phyloP scores from a whole-genome alignment of 2,329 filamentous ascomycete species.

The Tolypocladium nubicola region DNA sequence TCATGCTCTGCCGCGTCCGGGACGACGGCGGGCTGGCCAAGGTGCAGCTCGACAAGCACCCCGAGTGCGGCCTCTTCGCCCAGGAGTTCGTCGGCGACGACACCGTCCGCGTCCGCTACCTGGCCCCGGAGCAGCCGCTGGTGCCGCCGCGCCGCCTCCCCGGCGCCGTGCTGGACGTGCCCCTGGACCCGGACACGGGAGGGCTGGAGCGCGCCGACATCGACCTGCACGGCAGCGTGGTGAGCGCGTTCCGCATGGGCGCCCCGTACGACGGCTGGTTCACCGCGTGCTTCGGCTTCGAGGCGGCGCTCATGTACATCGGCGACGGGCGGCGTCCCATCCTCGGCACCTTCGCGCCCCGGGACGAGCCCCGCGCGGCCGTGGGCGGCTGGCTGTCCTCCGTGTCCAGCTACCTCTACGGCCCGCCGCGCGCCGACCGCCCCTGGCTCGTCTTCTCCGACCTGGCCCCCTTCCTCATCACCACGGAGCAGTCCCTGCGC shows the following conservation, averaged over 20 bases:
- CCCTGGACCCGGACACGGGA: conserved; percentile 40
- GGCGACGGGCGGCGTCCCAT: conserved; percentile 49
- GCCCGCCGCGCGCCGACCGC: conserved; percentile 15
- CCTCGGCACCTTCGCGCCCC: conserved; percentile 44
- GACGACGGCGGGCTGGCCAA: conserved; percentile 34
- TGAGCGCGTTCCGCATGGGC: conserved; percentile 54
- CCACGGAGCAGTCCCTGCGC: conserved; percentile 58
- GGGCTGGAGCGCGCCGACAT: conserved; percentile 38
- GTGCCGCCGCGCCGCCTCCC: conserved; percentile 25
- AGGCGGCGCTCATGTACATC: conserved; percentile 52
- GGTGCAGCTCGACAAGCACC: conserved; percentile 47
- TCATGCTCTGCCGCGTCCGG: conserved; percentile 54
- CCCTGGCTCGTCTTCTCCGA: conserved; percentile 61
- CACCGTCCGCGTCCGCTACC: conserved; percentile 34
- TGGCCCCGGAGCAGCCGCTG: conserved; percentile 25
- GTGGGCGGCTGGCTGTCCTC: conserved; percentile 24
- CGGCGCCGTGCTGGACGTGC: conserved; percentile 36
- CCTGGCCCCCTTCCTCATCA: conserved; percentile 63
- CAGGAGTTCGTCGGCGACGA: conserved; percentile 37
- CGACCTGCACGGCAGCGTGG: conserved; percentile 47
- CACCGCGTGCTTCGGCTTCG: conserved; percentile 52
- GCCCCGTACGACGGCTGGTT: conserved; percentile 54
- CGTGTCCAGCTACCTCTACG: conserved; percentile 19
- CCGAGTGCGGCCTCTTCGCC: conserved; percentile 53
- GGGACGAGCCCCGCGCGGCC: conserved; percentile 8